phyloP scores from a whole-genome alignment of 176 grass and related monocot genomes.

The Leersia perrieri region DNA sequence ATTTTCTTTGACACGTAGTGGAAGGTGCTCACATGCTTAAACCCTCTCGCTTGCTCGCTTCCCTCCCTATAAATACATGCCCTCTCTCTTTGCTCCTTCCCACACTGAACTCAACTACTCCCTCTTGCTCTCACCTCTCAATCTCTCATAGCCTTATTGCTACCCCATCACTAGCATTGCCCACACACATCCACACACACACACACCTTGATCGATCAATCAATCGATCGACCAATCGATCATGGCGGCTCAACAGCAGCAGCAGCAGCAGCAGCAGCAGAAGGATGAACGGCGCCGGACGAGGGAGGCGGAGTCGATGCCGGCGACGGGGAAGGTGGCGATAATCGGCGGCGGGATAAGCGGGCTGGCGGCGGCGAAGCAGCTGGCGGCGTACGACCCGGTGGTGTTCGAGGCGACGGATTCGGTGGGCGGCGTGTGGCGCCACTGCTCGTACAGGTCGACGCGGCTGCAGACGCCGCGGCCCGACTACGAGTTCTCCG shows the following conservation, averaged over 20 bases:
- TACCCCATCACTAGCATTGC: no score
- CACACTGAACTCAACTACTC: background rate
- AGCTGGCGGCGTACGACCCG: conserved; percentile 68
- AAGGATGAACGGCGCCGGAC: conserved; percentile 24
- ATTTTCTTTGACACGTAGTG: conserved; percentile 29
- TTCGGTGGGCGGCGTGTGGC: conserved; percentile 83
- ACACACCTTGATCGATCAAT: background rate
- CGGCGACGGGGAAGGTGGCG: conserved; percentile 53
- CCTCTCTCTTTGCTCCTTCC: background rate
- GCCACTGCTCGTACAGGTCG: conserved; percentile 80
- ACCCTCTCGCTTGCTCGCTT: background rate
- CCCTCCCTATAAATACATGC: conserved; percentile 56
- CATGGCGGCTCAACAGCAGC: conserved; percentile 6
- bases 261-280: no score
- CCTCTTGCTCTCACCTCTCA: background rate
- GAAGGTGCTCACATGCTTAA: conserved; percentile 17
- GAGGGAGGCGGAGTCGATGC: conserved; percentile 35
- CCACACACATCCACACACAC: no score
- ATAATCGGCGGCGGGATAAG: conserved; percentile 92
- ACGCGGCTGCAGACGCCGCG: conserved; percentile 90
- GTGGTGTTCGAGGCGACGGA: conserved; percentile 80
- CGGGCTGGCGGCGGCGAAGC: conserved; percentile 77
- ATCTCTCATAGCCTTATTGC: no score
- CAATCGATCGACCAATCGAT: no score
- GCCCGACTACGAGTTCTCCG: conserved; percentile 94